A percentile compares a stretch with the other conserved stretches of the same genome.
Conservation (phyloP, 192 early-diverging fungal genomes). For the Backusella circina region DNA sequence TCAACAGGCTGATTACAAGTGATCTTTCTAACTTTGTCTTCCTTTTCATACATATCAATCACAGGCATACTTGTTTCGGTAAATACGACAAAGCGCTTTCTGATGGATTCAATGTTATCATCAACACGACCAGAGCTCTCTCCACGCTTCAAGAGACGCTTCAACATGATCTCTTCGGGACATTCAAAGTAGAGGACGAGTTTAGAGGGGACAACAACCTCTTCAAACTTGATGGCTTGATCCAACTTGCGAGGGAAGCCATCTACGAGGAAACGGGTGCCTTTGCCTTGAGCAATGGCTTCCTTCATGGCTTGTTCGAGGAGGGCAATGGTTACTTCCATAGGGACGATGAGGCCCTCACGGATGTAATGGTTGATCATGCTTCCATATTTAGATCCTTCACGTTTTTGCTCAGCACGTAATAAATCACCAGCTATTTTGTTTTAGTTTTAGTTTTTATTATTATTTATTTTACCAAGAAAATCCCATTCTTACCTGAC, state of each 20-base stretch:
- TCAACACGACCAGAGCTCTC: slow-evolving; percentile 91
- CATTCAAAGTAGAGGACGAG: slow-evolving; percentile 93
- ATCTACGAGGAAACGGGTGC: slow-evolving; percentile 83
- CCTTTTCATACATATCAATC: slow-evolving; percentile 74
- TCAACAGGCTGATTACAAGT: slow-evolving; percentile 23
- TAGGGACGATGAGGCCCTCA: slow-evolving; percentile 94
- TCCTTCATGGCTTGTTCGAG: slow-evolving; percentile 88
- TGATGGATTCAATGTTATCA: slow-evolving; percentile 95
- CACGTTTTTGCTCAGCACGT: slow-evolving; percentile 83
- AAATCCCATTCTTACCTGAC: slow-evolving; percentile 60
- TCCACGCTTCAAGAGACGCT: slow-evolving; percentile 89
- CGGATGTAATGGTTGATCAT: slow-evolving; percentile 90
- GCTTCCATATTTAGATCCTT: slow-evolving; percentile 82
- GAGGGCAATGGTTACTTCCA: slow-evolving; percentile 90
- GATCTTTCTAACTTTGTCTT: slow-evolving; percentile 79
- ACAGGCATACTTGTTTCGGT: slow-evolving; percentile 88
- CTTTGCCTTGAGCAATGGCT: slow-evolving; percentile 46
- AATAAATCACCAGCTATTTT: slow-evolving; percentile 86
- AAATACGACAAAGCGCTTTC: slow-evolving; percentile 90
- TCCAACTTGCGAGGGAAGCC: slow-evolving; percentile 95
- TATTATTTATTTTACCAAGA: neutral
- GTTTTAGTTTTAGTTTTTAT: neutral
- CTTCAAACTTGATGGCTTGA: slow-evolving; percentile 92
- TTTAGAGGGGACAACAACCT: slow-evolving; percentile 68
- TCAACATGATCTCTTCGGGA: slow-evolving; percentile 88